Percentiles rank a stretch among this genome's conserved stretches.
phyloP scores from a whole-genome alignment of 192 early-diverging fungal species.

The Podochytrium sp. region DNA sequence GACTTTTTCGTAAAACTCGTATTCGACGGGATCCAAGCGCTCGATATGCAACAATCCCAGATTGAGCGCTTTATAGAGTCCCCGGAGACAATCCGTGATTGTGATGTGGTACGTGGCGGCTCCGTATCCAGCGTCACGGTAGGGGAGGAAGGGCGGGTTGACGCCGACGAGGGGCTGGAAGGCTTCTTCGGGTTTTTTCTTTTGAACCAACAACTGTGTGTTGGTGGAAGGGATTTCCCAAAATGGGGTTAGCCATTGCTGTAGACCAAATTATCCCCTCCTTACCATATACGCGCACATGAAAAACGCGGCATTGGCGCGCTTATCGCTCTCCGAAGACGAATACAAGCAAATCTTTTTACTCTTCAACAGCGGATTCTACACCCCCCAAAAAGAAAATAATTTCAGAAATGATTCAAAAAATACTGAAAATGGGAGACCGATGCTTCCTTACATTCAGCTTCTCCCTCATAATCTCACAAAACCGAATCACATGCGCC shows the following conservation, averaged over 20 bases:
- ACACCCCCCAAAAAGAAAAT: too few relatives aligned
- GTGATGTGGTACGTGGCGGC: slow-evolving; percentile 67
- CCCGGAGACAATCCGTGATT: slow-evolving; percentile 69
- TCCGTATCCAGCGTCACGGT: slow-evolving; percentile 74
- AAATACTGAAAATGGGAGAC: neutral
- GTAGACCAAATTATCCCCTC: too few relatives aligned
- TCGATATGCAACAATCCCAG: slow-evolving; percentile 66
- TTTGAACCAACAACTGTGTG: slow-evolving; percentile 58
- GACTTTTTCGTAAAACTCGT: slow-evolving; percentile 74
- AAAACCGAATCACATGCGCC: slow-evolving; percentile 66
- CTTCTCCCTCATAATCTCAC: slow-evolving; percentile 62
- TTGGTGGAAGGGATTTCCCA: neutral
- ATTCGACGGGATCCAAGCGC: slow-evolving; percentile 64
- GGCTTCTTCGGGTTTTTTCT: slow-evolving; percentile 67
- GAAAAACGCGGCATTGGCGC: slow-evolving; percentile 72
- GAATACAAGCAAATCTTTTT: slow-evolving; percentile 65
- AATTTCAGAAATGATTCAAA: too few relatives aligned
- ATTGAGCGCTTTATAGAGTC: slow-evolving; percentile 61
- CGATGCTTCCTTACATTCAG: slow-evolving; percentile 49
- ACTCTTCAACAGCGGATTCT: slow-evolving; percentile 51
- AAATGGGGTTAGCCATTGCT: too few relatives aligned
- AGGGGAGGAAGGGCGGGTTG: slow-evolving; percentile 61
- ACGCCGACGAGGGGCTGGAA: slow-evolving; percentile 53
- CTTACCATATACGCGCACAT: slow-evolving; percentile 71
- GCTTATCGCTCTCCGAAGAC: slow-evolving; percentile 57